Base-by-base conservation (phyloP, 2,329 filamentous ascomycete genomes). In the Raffaelea arxii region DNA sequence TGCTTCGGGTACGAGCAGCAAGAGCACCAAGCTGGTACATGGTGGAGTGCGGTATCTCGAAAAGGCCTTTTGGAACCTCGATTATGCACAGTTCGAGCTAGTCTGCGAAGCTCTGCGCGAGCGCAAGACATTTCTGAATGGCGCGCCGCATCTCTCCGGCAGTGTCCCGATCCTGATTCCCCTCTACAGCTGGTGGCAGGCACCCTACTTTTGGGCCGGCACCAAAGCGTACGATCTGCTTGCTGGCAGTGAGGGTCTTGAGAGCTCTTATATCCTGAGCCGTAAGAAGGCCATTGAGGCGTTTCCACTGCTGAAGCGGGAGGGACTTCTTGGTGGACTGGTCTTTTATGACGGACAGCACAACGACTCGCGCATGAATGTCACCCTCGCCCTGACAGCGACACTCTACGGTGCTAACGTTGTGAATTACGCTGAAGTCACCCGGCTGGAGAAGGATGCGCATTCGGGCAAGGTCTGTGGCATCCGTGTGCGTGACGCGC, bases 271-370 rank as follows among this genome's bases (percentile, higher is more conserved):
- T 65, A 88, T 87, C 59, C 66, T 91, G 66, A 84, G 82, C 53
- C 82, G 80, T 66, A 82, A 75, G 64, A 87, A 86, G 65, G 85
- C 86, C 7, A 69, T 90, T 51, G 82, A 86, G 56, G 77, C 81
- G 6, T 89, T 90, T 58, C 86, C 86, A 18, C 84, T 89, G 76
- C 66, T 91, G 54, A 84, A 82, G 65, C 80, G 77, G 57, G 78
- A 85, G 43, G 78, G 79, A 11, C 68, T 91, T 14, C 75, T 88
- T 46, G 86, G 86, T 53, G 86, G 86, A 27, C 68, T 91, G 57
- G 85, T 91, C 32, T 91, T 91, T 72, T 91, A 91, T 61, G 83
- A 91, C 66, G 86, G 86, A 52, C 85, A 86, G 48, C 86, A 91
- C 69, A 91, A 91, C 59, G 86, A 91, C 61, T 88, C 86, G 25